These are phyloP conservation scores for Pueraria montana DNA, from an alignment of 306 rosid genomes.

Conservation along the genomic window DNA sequence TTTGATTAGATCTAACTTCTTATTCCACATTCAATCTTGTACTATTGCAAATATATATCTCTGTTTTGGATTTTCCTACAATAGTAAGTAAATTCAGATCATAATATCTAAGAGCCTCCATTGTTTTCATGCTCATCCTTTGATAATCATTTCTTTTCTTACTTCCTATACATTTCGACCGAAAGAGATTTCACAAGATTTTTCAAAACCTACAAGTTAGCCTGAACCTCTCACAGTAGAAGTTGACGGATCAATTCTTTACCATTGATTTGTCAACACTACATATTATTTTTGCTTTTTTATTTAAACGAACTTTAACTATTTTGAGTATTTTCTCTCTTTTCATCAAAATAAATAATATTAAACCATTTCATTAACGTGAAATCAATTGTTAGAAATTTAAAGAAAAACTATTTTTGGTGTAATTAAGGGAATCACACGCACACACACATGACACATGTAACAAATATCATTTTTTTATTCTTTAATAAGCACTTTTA, in stretches of 20 bases:
- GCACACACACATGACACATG: not conserved
- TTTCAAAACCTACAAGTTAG: not conserved
- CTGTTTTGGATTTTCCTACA: not conserved
- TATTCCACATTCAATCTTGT: not conserved
- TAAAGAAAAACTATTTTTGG: not conserved
- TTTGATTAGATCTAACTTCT: not conserved
- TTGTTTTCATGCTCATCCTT: conserved; percentile 9
- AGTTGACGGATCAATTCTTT: not conserved
- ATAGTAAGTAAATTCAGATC: not conserved
- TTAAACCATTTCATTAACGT: not conserved
- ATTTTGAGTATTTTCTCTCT: not conserved
- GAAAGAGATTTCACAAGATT: not conserved
- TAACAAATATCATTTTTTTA: not conserved
- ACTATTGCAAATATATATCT: not conserved
- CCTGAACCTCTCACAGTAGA: not conserved
- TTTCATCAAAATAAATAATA: not conserved
- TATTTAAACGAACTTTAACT: not conserved
- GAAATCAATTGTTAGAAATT: not conserved
- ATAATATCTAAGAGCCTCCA: not conserved
- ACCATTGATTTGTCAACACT: conserved; percentile 13
- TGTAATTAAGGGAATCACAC: not conserved
- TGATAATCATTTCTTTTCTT: not conserved
- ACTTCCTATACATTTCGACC: not conserved
- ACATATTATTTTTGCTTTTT: not conserved
- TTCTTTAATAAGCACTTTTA: not conserved